phyloP scores from a whole-genome alignment of 768 basidiomycete species.

The Kondoa malvinella region DNA sequence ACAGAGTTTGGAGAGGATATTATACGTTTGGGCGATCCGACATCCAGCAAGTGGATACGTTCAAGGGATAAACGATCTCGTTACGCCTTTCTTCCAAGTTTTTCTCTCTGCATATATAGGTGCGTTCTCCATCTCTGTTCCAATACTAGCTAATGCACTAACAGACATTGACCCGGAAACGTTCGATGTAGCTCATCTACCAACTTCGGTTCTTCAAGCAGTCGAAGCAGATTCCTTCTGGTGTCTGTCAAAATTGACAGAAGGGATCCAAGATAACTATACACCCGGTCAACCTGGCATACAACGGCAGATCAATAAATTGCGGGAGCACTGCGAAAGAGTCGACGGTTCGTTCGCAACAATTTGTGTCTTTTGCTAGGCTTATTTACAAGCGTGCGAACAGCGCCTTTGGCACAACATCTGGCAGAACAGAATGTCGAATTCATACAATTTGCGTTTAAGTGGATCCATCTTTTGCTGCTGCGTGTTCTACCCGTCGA shows the following conservation, averaged over 20 bases:
- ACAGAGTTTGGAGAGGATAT: conserved; percentile 78
- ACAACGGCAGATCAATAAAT: conserved; percentile 74
- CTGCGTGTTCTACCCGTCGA: conserved; percentile 96
- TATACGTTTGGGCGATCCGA: conserved; percentile 98
- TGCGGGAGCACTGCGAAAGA: conserved; percentile 79
- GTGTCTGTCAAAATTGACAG: conserved; percentile 85
- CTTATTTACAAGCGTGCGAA: background rate
- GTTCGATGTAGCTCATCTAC: conserved; percentile 63
- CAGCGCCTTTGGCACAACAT: conserved; percentile 73
- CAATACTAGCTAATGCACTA: background rate
- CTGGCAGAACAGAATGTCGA: conserved; percentile 81
- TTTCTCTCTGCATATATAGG: conserved; percentile 91
- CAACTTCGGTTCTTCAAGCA: conserved; percentile 54
- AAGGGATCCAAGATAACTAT: conserved; percentile 98
- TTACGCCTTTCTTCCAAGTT: conserved; percentile 92
- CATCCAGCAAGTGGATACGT: conserved; percentile 98
- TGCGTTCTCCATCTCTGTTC: conserved; percentile 28
- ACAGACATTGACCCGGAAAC: conserved; percentile 77
- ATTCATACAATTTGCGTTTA: conserved; percentile 98
- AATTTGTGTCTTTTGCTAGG: background rate
- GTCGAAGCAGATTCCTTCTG: conserved; percentile 96
- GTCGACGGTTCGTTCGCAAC: conserved; percentile 50
- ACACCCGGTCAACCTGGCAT: conserved; percentile 94
- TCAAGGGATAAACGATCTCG: conserved; percentile 97
- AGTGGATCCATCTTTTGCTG: conserved; percentile 98